Percentiles rank a stretch among this genome's conserved stretches.
These are phyloP conservation scores for Aureobasidium vineae DNA, from an alignment of 2,329 filamentous ascomycete genomes.

Conservation along the genomic window DNA sequence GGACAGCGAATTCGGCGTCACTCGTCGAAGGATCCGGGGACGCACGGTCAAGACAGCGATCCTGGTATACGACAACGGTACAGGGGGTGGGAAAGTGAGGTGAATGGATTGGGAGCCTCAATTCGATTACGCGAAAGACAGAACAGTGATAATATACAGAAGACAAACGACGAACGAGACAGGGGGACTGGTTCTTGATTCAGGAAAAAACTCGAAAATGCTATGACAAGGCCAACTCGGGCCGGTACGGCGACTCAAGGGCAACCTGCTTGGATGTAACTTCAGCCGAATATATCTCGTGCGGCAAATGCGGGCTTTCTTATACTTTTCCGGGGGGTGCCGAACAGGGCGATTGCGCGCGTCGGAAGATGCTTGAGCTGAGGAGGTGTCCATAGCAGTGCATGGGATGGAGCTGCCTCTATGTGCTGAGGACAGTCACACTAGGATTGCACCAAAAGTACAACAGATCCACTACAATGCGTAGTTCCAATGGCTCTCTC, in stretches of 20 bases:
- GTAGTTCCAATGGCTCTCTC: too few relatives aligned
- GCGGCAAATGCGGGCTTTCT: constrained; percentile 4
- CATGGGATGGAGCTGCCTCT: not conserved
- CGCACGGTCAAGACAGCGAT: constrained; percentile 15
- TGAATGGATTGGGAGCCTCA: constrained; percentile 2
- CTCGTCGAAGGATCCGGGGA: constrained; percentile 11
- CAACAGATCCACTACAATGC: too few relatives aligned
- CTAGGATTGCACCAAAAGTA: too few relatives aligned
- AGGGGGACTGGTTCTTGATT: not conserved
- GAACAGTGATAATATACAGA: not conserved
- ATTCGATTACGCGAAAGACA: not conserved
- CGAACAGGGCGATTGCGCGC: not conserved
- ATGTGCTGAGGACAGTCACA: too few relatives aligned
- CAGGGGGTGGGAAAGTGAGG: not conserved
- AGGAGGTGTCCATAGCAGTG: not conserved
- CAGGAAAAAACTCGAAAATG: constrained; percentile 6
- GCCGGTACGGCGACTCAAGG: constrained; percentile 13
- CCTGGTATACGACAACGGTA: constrained; percentile 3
- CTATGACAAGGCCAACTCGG: constrained; percentile 7
- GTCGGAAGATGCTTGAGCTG: not conserved
- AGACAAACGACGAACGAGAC: not conserved
- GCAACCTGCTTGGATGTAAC: not conserved
- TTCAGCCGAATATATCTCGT: constrained; percentile 18
- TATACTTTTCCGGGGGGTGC: constrained; percentile 11
- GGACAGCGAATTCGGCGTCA: constrained; percentile 23